Conservation (phyloP, 768 basidiomycete species). For the Collybia sp. region DNA sequence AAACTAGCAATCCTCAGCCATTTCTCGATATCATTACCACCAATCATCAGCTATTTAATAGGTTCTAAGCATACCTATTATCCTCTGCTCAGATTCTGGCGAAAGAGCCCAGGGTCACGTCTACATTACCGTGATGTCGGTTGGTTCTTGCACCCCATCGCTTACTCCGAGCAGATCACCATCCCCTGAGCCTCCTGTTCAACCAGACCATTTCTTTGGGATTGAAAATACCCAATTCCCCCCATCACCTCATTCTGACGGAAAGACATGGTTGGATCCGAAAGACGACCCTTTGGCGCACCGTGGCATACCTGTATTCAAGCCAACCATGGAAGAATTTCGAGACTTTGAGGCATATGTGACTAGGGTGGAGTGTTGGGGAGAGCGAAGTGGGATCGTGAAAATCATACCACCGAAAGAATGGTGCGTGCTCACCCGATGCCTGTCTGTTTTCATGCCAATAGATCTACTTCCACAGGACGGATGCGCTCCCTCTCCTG, state of each 20-base stretch:
- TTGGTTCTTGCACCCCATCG: conserved; percentile 32
- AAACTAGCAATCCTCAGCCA: no score
- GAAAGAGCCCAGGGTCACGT: no score
- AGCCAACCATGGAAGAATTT: conserved; percentile 90
- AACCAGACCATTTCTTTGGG: conserved; percentile 85
- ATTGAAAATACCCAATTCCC: conserved; percentile 42
- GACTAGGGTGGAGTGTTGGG: conserved; percentile 86
- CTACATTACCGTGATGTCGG: conserved; percentile 18
- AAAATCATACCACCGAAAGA: conserved; percentile 95
- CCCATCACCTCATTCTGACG: conserved; percentile 61
- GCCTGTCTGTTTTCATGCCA: conserved; percentile 10
- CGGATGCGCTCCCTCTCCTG: conserved; percentile 65
- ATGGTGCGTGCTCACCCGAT: conserved; percentile 56
- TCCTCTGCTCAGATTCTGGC: no score
- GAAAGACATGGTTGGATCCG: conserved; percentile 68
- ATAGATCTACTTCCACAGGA: conserved; percentile 40
- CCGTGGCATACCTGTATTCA: conserved; percentile 95
- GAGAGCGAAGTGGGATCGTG: conserved; percentile 84
- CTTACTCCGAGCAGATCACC: conserved; percentile 49
- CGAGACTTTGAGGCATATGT: conserved; percentile 89
- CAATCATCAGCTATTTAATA: no score
- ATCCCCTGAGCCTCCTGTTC: conserved; percentile 48
- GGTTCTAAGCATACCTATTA: no score
- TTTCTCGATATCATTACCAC: no score
- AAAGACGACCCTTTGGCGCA: conserved; percentile 74